Evolutionary conservation across 805 yeast genomes (phyloP), one percentile per base, ranked within the genome.

Genomic region (Candida sithepensis): DNA sequence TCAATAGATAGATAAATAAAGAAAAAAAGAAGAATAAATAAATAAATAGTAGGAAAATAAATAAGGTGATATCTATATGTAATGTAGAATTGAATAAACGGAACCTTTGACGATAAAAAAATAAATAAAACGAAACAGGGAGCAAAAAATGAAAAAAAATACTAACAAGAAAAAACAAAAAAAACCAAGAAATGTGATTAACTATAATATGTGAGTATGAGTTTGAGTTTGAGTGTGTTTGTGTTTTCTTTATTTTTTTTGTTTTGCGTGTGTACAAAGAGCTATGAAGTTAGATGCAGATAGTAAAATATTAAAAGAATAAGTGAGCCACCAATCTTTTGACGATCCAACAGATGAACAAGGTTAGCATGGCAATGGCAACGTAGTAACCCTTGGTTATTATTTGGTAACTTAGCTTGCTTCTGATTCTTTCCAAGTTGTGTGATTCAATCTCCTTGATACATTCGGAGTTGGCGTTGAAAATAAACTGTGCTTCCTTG

Each of bases 361-460:
- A 36, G 23, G 63, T 51, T 13, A 69, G 42, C 10, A 75, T 14
- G 1, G 65, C 61, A 19, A 75, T 42, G 7, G 64, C 59, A 16
- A 67, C 72, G 55, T 77, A 78, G 54, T 78, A 76, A 18, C 83
- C 82, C 51, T 75, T 74, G 39, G 80, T 75, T 39, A 73, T 61
- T 14, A 77, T 63, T 56, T 78, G 73, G 64, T 81, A 82, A 44
- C 79, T 69, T 68, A 84, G 64, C 54, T 78, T 77, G 34, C 73
- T 68, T 57, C 75, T 76, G 47, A 85, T 70, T 64, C 78, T 78
- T 19, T 72, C 64, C 60, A 82, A 64, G 70, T 87, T 87, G 61
- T 82, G 81, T 28, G 67, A 64, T 61, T 84, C 92, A 52, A 88
- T 75, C 63, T 88, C 95, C 39, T 71, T 68, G 26, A 88, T 71